These are phyloP conservation scores for Trichosanthes truncata DNA, from an alignment of 306 rosid genomes.

Conservation along the genomic window DNA sequence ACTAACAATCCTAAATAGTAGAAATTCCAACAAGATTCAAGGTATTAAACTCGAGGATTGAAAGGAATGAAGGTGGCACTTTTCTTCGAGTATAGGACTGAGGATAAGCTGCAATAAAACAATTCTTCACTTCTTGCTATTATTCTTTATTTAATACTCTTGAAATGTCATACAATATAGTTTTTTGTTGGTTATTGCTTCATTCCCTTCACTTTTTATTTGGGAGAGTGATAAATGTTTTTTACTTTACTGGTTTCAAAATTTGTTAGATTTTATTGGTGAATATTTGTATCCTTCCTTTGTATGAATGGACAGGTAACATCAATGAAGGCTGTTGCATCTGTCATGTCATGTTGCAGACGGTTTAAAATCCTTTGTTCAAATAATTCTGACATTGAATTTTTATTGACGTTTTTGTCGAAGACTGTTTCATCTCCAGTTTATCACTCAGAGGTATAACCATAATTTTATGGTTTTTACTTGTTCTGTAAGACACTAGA, in stretches of 20 bases:
- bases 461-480: slow-evolving; percentile 10
- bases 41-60: too few species aligned
- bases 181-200: not conserved
- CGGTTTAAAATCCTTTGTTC: slow-evolving; percentile 32
- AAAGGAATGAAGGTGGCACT: too few species aligned
- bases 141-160: not conserved
- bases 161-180: not conserved
- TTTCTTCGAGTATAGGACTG: too few species aligned
- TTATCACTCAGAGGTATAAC: slow-evolving; percentile 62
- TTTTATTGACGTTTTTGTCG: slow-evolving; percentile 68
- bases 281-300: slow-evolving; percentile 13
- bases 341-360: slow-evolving; percentile 45
- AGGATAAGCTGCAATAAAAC: too few species aligned
- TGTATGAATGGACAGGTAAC: slow-evolving; percentile 40
- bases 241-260: slow-evolving; percentile 4
- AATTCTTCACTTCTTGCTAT: too few species aligned
- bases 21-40: too few species aligned
- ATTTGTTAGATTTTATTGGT: not conserved
- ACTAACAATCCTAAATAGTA: too few species aligned
- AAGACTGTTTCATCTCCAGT: slow-evolving; percentile 45
- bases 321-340: slow-evolving; percentile 65
- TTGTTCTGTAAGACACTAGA: slow-evolving; percentile 4
- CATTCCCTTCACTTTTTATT: not conserved
- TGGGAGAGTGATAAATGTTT: not conserved
- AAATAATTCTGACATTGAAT: slow-evolving; percentile 32